These are phyloP conservation scores for Suillus discolor DNA, from an alignment of 768 basidiomycete genomes.

Conservation along the genomic window DNA sequence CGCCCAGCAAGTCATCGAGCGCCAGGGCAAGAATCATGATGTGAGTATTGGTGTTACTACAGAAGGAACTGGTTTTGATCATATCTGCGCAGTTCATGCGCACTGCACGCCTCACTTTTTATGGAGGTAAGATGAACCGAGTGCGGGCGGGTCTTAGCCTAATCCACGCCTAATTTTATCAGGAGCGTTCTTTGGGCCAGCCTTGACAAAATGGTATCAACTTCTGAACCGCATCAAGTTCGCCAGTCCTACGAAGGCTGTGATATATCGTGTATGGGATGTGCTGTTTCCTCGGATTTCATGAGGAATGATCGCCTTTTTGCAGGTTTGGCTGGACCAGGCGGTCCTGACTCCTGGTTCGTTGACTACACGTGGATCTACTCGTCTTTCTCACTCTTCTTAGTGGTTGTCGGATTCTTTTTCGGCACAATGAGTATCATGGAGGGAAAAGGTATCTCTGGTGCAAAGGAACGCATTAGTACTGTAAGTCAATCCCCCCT, in stretches of 20 bases:
- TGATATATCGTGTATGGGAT: conserved; percentile 60
- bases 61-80: conserved; percentile 5
- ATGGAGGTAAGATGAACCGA: conserved; percentile 55
- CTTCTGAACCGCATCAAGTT: conserved; percentile 74
- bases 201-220: conserved; percentile 81
- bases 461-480: conserved; percentile 49
- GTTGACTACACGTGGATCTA: conserved; percentile 14
- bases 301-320: conserved; percentile 4
- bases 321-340: conserved; percentile 82
- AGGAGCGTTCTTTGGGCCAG: conserved; percentile 80
- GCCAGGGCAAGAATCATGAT: conserved; percentile 72
- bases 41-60: conserved; percentile 41
- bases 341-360: conserved; percentile 70
- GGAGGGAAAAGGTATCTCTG: conserved; percentile 67
- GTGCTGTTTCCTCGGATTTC: neutral
- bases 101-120: conserved; percentile 67
- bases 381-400: conserved; percentile 9
- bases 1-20: conserved; percentile 85
- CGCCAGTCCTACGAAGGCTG: conserved; percentile 54
- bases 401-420: conserved; percentile 53
- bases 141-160: neutral
- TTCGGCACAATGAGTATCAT: conserved; percentile 79
- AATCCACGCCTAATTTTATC: neutral
- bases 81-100: conserved; percentile 47
- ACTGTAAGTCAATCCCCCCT: conserved; percentile 26